Evolutionary conservation across 2,329 filamentous ascomycete genomes (phyloP).

Genomic region (Exophiala sp.): DNA sequence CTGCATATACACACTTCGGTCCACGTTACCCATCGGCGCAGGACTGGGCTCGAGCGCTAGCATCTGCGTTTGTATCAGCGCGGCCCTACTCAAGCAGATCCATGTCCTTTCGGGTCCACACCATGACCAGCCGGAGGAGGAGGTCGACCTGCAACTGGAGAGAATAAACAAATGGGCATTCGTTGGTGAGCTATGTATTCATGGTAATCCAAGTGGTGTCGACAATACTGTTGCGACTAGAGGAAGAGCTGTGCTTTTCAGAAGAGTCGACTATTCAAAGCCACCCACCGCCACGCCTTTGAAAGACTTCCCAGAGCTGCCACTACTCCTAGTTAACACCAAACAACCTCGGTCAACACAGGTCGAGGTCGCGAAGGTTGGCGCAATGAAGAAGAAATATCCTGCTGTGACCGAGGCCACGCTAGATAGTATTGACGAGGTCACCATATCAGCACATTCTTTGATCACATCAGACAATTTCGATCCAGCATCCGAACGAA

Average conservation of each 20-base stretch:
- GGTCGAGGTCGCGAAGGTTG: slow-evolving; percentile 83
- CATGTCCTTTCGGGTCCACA: slow-evolving; percentile 86
- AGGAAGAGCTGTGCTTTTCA: slow-evolving; percentile 91
- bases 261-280: slow-evolving; percentile 71
- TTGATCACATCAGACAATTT: slow-evolving; percentile 61
- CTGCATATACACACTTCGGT: slow-evolving; percentile 85
- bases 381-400: slow-evolving; percentile 64
- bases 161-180: slow-evolving; percentile 98
- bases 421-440: slow-evolving; percentile 73
- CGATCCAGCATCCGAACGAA: slow-evolving; percentile 60
- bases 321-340: slow-evolving; percentile 85
- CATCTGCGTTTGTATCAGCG: slow-evolving; percentile 81
- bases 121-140: slow-evolving; percentile 80
- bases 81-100: slow-evolving; percentile 81
- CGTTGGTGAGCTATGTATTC: slow-evolving; percentile 94
- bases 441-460: slow-evolving; percentile 55
- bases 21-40: slow-evolving; percentile 87
- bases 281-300: slow-evolving; percentile 74
- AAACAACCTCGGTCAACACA: slow-evolving; percentile 81
- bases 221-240: slow-evolving; percentile 95
- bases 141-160: slow-evolving; percentile 86
- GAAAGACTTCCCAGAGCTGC: slow-evolving; percentile 86
- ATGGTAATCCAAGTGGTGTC: slow-evolving; percentile 92
- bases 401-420: slow-evolving; percentile 76
- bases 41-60: slow-evolving; percentile 93